Evolutionary conservation across 176 grass and related monocot genomes (phyloP).

Genomic region (Alloteropsis semialata): DNA sequence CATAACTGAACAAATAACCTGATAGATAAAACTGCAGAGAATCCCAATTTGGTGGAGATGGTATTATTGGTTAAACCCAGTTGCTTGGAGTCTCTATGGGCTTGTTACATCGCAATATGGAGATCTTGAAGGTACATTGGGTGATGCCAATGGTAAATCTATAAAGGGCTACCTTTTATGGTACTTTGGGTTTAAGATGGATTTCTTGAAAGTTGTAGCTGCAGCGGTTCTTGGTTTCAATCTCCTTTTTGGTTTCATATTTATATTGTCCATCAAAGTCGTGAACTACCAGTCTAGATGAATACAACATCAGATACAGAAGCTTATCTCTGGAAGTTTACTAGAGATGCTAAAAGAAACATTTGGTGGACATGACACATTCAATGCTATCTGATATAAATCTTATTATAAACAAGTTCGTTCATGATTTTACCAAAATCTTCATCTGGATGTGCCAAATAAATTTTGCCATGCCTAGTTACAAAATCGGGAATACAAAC

Average conservation of each 20-base stretch:
- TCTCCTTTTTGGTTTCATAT: constrained; percentile 36
- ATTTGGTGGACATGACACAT: not conserved
- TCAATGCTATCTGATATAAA: not conserved
- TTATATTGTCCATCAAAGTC: constrained; percentile 39
- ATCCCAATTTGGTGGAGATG: constrained; percentile 73
- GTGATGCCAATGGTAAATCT: constrained; percentile 27
- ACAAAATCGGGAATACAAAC: not conserved
- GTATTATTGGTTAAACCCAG: constrained; percentile 45
- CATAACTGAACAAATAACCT: not conserved
- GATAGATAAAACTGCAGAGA: constrained; percentile 47
- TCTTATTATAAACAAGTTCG: not conserved
- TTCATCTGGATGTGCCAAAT: not conserved
- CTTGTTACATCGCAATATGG: constrained; percentile 53
- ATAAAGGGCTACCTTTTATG: constrained; percentile 40
- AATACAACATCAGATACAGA: not conserved
- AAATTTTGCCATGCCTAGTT: not conserved
- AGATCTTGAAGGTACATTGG: constrained; percentile 12
- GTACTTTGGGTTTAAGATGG: constrained; percentile 48
- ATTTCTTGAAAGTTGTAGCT: constrained; percentile 30
- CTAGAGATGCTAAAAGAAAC: not conserved
- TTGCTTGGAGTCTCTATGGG: constrained; percentile 44
- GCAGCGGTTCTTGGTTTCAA: constrained; percentile 29
- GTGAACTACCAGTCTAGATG: constrained; percentile 55
- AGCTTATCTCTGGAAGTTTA: not conserved
- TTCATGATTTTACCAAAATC: not conserved